phyloP scores from a whole-genome alignment of 2,329 filamentous ascomycete species.

The Neonectria faginata region DNA sequence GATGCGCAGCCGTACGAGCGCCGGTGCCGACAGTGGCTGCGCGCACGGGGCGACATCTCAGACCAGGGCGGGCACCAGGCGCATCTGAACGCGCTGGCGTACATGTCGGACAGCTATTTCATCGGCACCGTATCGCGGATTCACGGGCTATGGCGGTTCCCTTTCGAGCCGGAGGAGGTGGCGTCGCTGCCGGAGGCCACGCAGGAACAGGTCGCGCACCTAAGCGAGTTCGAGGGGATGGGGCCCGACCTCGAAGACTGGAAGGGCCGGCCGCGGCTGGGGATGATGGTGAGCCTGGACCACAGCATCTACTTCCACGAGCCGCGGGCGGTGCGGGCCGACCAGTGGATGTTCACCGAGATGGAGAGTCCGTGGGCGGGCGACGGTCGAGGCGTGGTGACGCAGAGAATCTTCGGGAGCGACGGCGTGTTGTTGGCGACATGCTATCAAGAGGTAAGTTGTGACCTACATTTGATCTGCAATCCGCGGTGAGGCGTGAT shows the following conservation, averaged over 20 bases:
- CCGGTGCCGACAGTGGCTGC: constrained; percentile 79
- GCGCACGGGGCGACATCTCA: constrained; percentile 79
- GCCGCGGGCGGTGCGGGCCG: constrained; percentile 67
- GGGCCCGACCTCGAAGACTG: constrained; percentile 59
- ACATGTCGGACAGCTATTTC: constrained; percentile 93
- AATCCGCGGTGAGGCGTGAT: neutral
- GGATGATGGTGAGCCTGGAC: constrained; percentile 89
- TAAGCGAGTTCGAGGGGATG: constrained; percentile 58
- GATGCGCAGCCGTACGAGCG: constrained; percentile 71
- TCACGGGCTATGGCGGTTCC: constrained; percentile 83
- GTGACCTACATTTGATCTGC: neutral
- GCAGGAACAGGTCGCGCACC: constrained; percentile 50
- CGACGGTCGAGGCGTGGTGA: constrained; percentile 80
- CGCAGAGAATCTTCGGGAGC: constrained; percentile 77
- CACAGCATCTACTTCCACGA: constrained; percentile 79
- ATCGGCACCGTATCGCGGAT: constrained; percentile 88
- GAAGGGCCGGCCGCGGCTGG: constrained; percentile 68
- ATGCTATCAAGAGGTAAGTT: constrained; percentile 80
- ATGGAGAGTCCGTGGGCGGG: constrained; percentile 85
- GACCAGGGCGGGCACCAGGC: constrained; percentile 79
- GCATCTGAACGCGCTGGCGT: constrained; percentile 88
- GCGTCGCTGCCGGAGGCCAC: constrained; percentile 60
- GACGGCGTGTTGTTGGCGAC: constrained; percentile 81
- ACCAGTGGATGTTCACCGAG: constrained; percentile 84
- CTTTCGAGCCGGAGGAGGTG: constrained; percentile 65